phyloP scores from a whole-genome alignment of 164 flowering plant genomes.

The Piper betle region DNA sequence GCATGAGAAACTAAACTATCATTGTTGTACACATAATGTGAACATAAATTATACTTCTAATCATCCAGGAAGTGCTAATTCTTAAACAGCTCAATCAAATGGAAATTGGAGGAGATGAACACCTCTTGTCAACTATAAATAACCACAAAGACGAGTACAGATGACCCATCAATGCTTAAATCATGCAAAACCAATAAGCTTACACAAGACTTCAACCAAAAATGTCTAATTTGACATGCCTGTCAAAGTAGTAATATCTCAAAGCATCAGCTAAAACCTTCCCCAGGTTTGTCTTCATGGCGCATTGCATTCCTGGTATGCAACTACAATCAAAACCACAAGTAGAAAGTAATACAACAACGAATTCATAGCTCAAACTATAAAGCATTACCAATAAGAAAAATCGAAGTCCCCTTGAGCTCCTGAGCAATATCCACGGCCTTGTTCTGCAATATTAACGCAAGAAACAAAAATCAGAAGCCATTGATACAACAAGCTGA shows the following conservation, averaged over 20 bases:
- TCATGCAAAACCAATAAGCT: neutral
- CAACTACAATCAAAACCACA: neutral
- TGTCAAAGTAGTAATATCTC: conserved; percentile 77
- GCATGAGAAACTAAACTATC: no score
- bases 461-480: neutral
- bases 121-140: neutral
- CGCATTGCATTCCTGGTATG: conserved; percentile 47
- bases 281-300: conserved; percentile 48
- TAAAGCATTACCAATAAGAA: conserved; percentile 50
- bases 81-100: neutral
- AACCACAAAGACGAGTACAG: neutral
- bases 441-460: conserved; percentile 37
- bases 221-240: conserved; percentile 22
- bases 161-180: neutral
- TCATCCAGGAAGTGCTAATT: no score
- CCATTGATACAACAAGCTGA: neutral
- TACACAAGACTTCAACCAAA: neutral
- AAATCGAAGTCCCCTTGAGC: conserved; percentile 76
- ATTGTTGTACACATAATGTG: no score
- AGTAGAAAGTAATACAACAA: neutral
- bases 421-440: conserved; percentile 42
- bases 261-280: conserved; percentile 52
- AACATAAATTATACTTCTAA: no score
- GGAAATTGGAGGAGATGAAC: neutral
- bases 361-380: neutral